phyloP scores from a whole-genome alignment of 805 yeast species.

The Yueomyces sp. region DNA sequence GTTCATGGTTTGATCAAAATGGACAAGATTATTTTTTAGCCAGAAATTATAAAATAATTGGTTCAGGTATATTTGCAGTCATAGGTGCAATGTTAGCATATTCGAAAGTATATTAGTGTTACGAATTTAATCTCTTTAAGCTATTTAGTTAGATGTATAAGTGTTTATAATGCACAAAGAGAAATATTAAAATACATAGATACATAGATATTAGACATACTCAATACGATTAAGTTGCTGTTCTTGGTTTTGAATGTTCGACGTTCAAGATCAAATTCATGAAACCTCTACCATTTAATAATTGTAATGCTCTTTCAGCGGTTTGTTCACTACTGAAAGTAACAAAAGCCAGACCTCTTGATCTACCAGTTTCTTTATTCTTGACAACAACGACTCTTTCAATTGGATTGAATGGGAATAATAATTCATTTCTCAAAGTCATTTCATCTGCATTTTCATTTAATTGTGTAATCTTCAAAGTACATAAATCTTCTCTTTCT shows the following conservation, averaged over 20 bases:
- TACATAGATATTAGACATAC: no score
- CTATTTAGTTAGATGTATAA: no score
- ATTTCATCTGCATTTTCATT: constrained; percentile 76
- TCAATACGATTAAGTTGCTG: no score
- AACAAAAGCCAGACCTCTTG: constrained; percentile 93
- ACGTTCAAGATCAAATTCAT: constrained; percentile 69
- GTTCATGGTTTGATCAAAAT: constrained; percentile 26
- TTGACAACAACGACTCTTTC: constrained; percentile 74
- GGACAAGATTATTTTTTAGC: constrained; percentile 15
- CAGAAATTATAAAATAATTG: no score
- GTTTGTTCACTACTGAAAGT: constrained; percentile 52
- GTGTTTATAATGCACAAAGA: no score
- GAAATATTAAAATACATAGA: no score
- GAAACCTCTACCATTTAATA: constrained; percentile 82
- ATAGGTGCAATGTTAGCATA: no score
- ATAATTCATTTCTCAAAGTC: constrained; percentile 58
- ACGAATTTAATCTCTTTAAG: no score
- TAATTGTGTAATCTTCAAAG: constrained; percentile 84
- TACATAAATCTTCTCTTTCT: constrained; percentile 73
- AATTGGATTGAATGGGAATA: constrained; percentile 50
- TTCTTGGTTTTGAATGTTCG: constrained; percentile 42
- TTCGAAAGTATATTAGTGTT: no score
- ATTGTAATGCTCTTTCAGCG: constrained; percentile 69
- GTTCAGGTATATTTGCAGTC: no score
- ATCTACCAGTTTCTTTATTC: constrained; percentile 85